A percentile compares a stretch with the other conserved stretches of the same genome.
phyloP scores from a whole-genome alignment of 83 land plant species.

The Thuja plicata region DNA sequence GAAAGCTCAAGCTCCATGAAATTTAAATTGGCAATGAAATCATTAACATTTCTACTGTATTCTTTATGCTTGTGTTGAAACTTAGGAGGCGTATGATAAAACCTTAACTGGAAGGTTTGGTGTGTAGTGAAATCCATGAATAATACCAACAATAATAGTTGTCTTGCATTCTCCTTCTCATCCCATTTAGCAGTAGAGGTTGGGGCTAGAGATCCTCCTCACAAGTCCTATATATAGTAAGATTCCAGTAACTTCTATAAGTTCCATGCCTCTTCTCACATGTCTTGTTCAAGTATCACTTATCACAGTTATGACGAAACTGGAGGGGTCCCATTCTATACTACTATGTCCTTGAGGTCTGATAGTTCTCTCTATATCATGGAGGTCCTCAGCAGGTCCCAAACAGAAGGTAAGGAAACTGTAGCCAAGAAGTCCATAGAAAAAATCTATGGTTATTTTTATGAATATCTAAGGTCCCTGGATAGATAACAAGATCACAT shows the following conservation, averaged over 20 bases:
- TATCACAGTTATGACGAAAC: conserved; percentile 35
- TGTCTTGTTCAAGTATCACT: conserved; percentile 17
- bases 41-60: not conserved
- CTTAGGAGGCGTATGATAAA: not conserved
- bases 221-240: conserved; percentile 18
- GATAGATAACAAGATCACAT: not conserved
- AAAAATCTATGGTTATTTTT: not conserved
- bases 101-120: not conserved
- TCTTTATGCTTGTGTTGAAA: not conserved
- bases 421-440: not conserved
- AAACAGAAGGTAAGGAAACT: conserved; percentile 27
- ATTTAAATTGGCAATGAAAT: not conserved
- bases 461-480: not conserved
- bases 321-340: conserved; percentile 15
- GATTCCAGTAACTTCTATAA: conserved; percentile 18
- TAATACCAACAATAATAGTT: conserved; percentile 28
- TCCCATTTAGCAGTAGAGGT: conserved; percentile 57
- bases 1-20: not conserved
- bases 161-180: conserved; percentile 82
- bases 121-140: conserved; percentile 40
- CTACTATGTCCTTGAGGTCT: too few species aligned
- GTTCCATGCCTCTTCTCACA: conserved; percentile 19
- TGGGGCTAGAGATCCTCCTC: conserved; percentile 20
- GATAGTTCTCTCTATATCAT: too few species aligned
- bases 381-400: too few species aligned